phyloP scores from a whole-genome alignment of 257 asterid genomes.

The Jasminum sambac region DNA sequence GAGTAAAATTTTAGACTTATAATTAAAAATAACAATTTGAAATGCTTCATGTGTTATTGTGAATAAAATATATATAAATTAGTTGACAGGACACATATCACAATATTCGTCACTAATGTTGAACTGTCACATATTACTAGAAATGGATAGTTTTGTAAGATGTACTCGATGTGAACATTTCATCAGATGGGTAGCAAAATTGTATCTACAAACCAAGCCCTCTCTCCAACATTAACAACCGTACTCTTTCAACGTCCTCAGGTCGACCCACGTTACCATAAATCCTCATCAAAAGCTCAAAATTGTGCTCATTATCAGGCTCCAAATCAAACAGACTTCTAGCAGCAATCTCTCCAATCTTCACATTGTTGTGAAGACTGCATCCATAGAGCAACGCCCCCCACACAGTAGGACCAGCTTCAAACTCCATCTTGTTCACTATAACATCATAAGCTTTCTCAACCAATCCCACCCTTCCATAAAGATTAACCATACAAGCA shows the following conservation, averaged over 20 bases:
- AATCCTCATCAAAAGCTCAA: slow-evolving; percentile 65
- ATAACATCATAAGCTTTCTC: slow-evolving; percentile 54
- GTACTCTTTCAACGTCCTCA: slow-evolving; percentile 47
- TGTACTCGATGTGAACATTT: too few species aligned
- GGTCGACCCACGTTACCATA: slow-evolving; percentile 42
- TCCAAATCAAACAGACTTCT: slow-evolving; percentile 63
- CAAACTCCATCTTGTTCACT: slow-evolving; percentile 43
- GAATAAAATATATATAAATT: too few species aligned
- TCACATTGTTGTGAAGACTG: slow-evolving; percentile 54
- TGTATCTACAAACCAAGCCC: slow-evolving; percentile 42
- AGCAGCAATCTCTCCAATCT: slow-evolving; percentile 63
- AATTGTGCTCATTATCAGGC: slow-evolving; percentile 79
- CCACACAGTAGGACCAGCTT: slow-evolving; percentile 83
- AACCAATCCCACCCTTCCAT: slow-evolving; percentile 62
- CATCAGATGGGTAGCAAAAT: too few species aligned
- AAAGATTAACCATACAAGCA: slow-evolving; percentile 86
- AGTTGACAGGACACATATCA: too few species aligned
- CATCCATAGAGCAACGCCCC: slow-evolving; percentile 88
- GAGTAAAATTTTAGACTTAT: too few species aligned
- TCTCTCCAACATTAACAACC: slow-evolving; percentile 61
- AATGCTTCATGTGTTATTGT: too few species aligned
- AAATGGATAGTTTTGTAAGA: too few species aligned
- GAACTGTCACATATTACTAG: too few species aligned
- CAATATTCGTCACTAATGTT: too few species aligned
- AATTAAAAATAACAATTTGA: too few species aligned